Evolutionary conservation across 1,139 yeast genomes (phyloP).

Genomic region (Ogataea hybrid): DNA sequence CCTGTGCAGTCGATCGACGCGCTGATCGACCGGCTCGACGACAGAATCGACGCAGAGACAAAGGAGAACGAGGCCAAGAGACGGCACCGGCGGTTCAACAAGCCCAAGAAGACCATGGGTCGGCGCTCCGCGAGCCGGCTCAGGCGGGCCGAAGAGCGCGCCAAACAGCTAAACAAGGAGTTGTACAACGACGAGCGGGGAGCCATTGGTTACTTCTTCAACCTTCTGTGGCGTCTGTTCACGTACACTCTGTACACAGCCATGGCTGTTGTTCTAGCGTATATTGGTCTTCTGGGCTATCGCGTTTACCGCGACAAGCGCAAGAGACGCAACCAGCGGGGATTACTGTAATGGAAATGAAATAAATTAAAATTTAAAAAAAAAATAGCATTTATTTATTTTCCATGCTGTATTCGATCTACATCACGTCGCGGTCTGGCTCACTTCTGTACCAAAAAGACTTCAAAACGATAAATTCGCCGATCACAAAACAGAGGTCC

Average conservation of each 20-base stretch:
- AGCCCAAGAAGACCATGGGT: conserved; percentile 42
- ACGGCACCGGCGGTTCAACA: conserved; percentile 17
- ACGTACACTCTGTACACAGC: conserved; percentile 31
- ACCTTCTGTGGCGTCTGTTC: conserved; percentile 22
- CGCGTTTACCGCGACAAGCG: conserved; percentile 49
- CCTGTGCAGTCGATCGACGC: conserved; percentile 22
- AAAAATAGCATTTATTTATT: background rate
- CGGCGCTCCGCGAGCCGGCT: conserved; percentile 36
- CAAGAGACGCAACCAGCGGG: conserved; percentile 32
- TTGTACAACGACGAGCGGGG: conserved; percentile 34
- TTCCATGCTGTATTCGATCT: conserved; percentile 52
- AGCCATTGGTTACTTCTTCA: conserved; percentile 28
- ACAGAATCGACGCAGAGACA: conserved; percentile 6
- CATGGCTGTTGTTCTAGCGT: conserved; percentile 36
- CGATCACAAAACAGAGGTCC: conserved; percentile 59
- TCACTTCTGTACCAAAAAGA: conserved; percentile 87
- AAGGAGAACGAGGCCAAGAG: conserved; percentile 9
- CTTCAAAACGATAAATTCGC: conserved; percentile 42
- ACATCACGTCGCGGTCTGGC: conserved; percentile 80
- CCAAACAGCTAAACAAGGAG: conserved; percentile 40
- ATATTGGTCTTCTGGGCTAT: conserved; percentile 47
- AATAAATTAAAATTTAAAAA: background rate
- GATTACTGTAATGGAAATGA: conserved; percentile 7
- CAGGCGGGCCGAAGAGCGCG: conserved; percentile 39
- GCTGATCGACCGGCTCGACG: conserved; percentile 16